A percentile compares a stretch with the other conserved stretches of the same genome.
Evolutionary conservation across 176 grass and related monocot species (phyloP).

Genomic region (Hsuehochloa calcarea): DNA sequence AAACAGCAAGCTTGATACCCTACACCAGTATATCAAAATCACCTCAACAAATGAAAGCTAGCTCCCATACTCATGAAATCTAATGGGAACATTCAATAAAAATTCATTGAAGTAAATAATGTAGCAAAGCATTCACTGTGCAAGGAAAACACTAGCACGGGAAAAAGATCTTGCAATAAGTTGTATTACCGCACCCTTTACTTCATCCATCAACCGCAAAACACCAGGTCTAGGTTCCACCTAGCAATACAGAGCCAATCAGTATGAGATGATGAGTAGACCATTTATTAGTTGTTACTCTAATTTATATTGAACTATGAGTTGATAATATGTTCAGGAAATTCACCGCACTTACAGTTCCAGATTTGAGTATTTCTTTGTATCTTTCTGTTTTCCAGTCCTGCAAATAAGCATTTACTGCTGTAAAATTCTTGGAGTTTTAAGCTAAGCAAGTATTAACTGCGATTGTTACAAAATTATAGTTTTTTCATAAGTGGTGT

Average conservation of each 20-base stretch:
- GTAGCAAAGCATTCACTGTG: neutral
- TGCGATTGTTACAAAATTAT: neutral
- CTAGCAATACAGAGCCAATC: conserved; percentile 41
- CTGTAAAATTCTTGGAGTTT: neutral
- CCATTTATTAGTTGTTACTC: neutral
- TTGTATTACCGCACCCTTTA: conserved; percentile 89
- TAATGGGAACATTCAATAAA: neutral
- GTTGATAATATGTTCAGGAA: neutral
- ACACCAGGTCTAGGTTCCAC: conserved; percentile 86
- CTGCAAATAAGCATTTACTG: conserved; percentile 40
- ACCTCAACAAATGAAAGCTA: neutral
- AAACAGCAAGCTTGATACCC: conserved; percentile 97
- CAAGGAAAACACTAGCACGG: neutral
- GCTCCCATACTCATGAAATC: neutral
- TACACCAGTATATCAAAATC: conserved; percentile 43
- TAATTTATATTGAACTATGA: neutral
- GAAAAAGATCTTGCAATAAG: conserved; percentile 5
- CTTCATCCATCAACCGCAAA: conserved; percentile 89
- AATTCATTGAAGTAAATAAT: conserved; percentile 10
- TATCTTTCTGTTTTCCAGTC: conserved; percentile 98
- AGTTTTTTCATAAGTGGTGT: neutral
- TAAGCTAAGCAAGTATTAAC: neutral
- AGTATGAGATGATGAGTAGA: conserved; percentile 7
- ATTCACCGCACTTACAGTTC: conserved; percentile 62
- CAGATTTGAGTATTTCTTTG: conserved; percentile 95